phyloP scores from a whole-genome alignment of 1,139 yeast genomes.

The Ashbya aceris region DNA sequence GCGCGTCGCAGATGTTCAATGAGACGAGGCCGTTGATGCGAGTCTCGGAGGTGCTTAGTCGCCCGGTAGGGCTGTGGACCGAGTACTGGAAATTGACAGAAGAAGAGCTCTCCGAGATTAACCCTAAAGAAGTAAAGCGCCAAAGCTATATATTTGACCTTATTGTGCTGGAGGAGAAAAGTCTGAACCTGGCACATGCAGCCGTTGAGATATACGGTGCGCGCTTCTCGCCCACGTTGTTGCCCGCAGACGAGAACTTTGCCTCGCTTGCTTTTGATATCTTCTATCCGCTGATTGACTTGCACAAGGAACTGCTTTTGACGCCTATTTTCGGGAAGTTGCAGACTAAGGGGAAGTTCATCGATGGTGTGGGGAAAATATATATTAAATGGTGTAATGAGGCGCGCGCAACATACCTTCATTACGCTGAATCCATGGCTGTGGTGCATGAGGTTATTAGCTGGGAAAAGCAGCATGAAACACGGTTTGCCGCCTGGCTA shows the following conservation, averaged over 20 bases:
- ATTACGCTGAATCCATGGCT: slow-evolving; percentile 50
- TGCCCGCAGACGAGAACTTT: slow-evolving; percentile 45
- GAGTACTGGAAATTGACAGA: slow-evolving; percentile 61
- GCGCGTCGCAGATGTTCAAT: slow-evolving; percentile 28
- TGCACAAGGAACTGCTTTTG: slow-evolving; percentile 49
- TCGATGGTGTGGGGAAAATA: slow-evolving; percentile 55
- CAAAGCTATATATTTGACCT: slow-evolving; percentile 76
- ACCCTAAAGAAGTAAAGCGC: slow-evolving; percentile 47
- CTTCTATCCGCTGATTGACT: slow-evolving; percentile 49
- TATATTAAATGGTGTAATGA: slow-evolving; percentile 57
- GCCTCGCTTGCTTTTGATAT: slow-evolving; percentile 52
- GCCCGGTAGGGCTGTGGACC: slow-evolving; percentile 52
- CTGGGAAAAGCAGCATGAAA: slow-evolving; percentile 40
- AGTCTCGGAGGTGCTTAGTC: slow-evolving; percentile 29
- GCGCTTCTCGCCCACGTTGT: slow-evolving; percentile 35
- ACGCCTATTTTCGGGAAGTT: slow-evolving; percentile 46
- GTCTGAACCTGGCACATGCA: slow-evolving; percentile 57
- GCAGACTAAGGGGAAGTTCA: slow-evolving; percentile 54
- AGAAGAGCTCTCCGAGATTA: slow-evolving; percentile 46
- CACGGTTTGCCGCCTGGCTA: slow-evolving; percentile 44
- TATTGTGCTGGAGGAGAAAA: slow-evolving; percentile 66
- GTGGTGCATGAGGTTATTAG: slow-evolving; percentile 46
- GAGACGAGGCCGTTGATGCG: slow-evolving; percentile 22
- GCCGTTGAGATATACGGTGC: slow-evolving; percentile 52
- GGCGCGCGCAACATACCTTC: slow-evolving; percentile 46